Evolutionary conservation across 108 stramenopile genomes (phyloP), one percentile per base, ranked within the genome.

Genomic region (Aurantiochytrium sp.): DNA sequence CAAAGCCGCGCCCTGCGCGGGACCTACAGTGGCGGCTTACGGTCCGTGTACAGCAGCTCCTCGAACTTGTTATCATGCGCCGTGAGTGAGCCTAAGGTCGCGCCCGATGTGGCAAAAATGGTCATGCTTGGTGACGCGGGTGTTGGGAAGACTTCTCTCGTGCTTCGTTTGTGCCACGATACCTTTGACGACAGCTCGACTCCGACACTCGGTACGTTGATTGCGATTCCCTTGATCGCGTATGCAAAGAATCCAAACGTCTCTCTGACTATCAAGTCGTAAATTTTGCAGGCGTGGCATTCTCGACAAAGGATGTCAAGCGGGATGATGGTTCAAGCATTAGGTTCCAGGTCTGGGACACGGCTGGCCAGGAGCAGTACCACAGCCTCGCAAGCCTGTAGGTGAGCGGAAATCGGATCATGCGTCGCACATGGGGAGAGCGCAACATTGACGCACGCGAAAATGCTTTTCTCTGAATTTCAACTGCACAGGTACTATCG

Each of bases 281-380:
- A 0, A 23, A 16, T 35, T 5, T 8, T 25, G 72, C 19, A 51
- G 47, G 64, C 53, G 89, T 88, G 12, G 58, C 88, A 19, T 92
- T 89, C 59, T 35, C 88, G 49, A 57, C 60, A 28, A 90, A 90
- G 44, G 23, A 44, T 4, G 18, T 90, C 12, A 12, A 25, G 42
- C 45, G 73, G 0, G 44, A 58, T n/a, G 58, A 47, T 19, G 44
- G 88, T n/a, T 43, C n/a, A 3, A 5, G 51, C 6, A 89, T 92
- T 28, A 92, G 90, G 43, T 92, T 92, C 88, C 90, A 90, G 60
- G 89, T 92, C 18, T 92, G 91, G 91, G 91, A 92, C 55, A 92
- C 91, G 12, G 91, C 91, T 19, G 91, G 91, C 5, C 91, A 92
- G 72, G 91, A 92, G 89, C 90, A 92, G 69, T 92, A 90, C 60